These are phyloP conservation scores for Chytriomyces sp. DNA, from an alignment of 192 early-diverging fungal genomes.

Conservation along the genomic window DNA sequence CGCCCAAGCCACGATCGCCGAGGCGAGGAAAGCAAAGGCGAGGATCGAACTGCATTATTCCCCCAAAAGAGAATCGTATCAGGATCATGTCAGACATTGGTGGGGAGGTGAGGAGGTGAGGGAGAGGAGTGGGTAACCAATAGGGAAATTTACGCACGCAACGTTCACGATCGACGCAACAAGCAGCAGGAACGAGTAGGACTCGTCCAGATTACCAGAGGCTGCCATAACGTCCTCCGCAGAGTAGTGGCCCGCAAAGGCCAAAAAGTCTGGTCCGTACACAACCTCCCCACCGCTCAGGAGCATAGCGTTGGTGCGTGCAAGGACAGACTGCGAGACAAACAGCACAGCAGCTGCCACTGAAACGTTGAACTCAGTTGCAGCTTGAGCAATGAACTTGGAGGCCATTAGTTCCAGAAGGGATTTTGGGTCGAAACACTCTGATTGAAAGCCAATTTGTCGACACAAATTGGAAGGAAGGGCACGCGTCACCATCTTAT, in stretches of 20 bases:
- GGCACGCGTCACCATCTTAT: no score
- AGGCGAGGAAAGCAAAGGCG: conserved; percentile 4
- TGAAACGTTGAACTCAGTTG: conserved; percentile 20
- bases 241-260: conserved; percentile 7
- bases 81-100: background rate
- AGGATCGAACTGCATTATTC: background rate
- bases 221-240: conserved; percentile 1
- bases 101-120: background rate
- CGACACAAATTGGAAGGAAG: no score
- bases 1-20: conserved; percentile 3
- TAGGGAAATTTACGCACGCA: background rate
- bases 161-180: conserved; percentile 3
- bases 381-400: background rate
- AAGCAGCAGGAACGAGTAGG: background rate
- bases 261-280: conserved; percentile 24
- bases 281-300: conserved; percentile 7
- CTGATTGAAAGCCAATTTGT: no score
- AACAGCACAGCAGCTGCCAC: conserved; percentile 3
- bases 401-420: no score
- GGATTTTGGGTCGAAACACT: no score
- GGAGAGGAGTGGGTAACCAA: background rate
- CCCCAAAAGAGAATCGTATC: background rate
- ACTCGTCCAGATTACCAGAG: no score
- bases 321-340: conserved; percentile 1
- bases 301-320: conserved; percentile 11